Conservation (phyloP, 768 basidiomycete genomes). For the Cystobasidium ongulense region DNA sequence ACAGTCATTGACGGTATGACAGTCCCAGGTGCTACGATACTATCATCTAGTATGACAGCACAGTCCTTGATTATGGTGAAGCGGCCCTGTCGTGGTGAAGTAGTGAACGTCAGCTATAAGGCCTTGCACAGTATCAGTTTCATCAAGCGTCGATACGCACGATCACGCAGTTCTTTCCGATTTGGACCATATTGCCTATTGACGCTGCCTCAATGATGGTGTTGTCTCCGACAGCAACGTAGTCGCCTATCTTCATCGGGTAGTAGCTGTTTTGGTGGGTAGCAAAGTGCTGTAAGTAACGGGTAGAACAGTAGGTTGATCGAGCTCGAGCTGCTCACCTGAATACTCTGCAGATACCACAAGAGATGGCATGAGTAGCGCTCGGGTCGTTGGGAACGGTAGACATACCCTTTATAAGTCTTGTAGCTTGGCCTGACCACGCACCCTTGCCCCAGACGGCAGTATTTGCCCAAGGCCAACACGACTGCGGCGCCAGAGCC, state of each 20-base stretch:
- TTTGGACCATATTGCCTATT: slow-evolving; percentile 86
- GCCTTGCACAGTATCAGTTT: not conserved
- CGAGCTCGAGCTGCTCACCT: slow-evolving; percentile 18
- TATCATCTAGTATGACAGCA: slow-evolving; percentile 77
- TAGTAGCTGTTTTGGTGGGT: slow-evolving; percentile 78
- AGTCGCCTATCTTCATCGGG: slow-evolving; percentile 92
- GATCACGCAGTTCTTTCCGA: slow-evolving; percentile 91
- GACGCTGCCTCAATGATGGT: slow-evolving; percentile 86
- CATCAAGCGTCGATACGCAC: slow-evolving; percentile 50
- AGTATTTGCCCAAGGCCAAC: slow-evolving; percentile 86
- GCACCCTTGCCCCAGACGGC: slow-evolving; percentile 77
- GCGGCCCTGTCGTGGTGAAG: slow-evolving; percentile 61
- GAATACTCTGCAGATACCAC: slow-evolving; percentile 19
- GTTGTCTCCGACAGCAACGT: slow-evolving; percentile 85
- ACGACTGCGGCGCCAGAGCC: slow-evolving; percentile 84
- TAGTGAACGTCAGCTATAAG: not conserved
- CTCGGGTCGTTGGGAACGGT: slow-evolving; percentile 53
- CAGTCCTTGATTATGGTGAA: slow-evolving; percentile 96
- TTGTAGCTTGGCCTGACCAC: slow-evolving; percentile 57
- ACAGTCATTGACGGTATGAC: slow-evolving; percentile 80
- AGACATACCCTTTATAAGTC: slow-evolving; percentile 48
- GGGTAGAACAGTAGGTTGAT: not conserved
- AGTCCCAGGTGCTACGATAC: slow-evolving; percentile 80
- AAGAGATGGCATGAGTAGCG: not conserved
- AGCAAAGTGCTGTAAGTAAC: slow-evolving; percentile 33